Base-by-base conservation (phyloP, 768 basidiomycete genomes). In the Leccinum incarnatum region DNA sequence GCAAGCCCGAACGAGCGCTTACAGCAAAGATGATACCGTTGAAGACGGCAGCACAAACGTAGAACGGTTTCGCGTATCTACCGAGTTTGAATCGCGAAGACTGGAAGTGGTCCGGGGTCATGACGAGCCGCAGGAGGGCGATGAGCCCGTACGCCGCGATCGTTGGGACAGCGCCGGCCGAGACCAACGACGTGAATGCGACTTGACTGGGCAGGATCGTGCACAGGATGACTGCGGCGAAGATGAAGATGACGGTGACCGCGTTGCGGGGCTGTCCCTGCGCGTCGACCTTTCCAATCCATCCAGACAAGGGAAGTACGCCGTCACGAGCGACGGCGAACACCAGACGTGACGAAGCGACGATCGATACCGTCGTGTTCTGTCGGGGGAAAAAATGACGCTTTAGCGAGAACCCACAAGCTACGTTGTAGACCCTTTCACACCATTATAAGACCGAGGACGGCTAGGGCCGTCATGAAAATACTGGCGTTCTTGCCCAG, bases 251-350 rank as follows among this genome's bases (percentile, higher is more conserved):
- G 65, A 95, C 86, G 3, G 91, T 91, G 17, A 95, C 86, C 12
- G 94, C 94, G 69, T 93, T 88, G 56, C 78, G 81, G 0, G 94
- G 94, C 65, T 95, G 90, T 2, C 90, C 88, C 15, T 80, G 73
- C 0, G 72, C 62, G 51, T 89, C 86, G 45, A 95, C 89, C 59
- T 79, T 74, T 47, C 90, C 86, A 54, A 97, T 89, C 94, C 93
- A 96, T 12, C 75, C 59, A 0, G 91, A 93, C 50, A 91, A 70
- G 1, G 95, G 94, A 11, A 97, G 78, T 0, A 95, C 91, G 29
- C 94, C 94, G 65, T 97, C 95, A 54, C 95, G 87, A n/a, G 94
- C 94, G 48, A 97, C 89, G 9, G 94, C 95, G 67, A 91, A 97
- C 42, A 97, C 81, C 27, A 97, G 81, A 4, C 94, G 84, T 12